Evolutionary conservation across 148 eudicot species (phyloP).

Genomic region (Diospyros kaki): DNA sequence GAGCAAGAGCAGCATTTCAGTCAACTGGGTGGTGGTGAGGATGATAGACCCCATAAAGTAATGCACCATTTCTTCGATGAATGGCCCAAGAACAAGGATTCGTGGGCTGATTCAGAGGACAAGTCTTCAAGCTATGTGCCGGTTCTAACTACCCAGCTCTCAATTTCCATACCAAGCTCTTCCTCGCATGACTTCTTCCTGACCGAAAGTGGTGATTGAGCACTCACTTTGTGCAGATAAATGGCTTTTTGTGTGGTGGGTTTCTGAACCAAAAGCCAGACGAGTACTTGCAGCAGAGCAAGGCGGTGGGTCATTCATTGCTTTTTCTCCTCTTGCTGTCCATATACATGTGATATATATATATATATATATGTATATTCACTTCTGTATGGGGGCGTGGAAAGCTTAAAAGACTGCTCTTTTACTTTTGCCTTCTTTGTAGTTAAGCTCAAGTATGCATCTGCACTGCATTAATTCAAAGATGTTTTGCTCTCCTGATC

Average conservation of each 20-base stretch:
- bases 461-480: background rate
- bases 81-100: conserved; percentile 36
- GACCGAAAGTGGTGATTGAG: conserved; percentile 28
- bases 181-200: conserved; percentile 38
- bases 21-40: conserved; percentile 14
- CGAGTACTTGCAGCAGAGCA: conserved; percentile 12
- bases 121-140: conserved; percentile 16
- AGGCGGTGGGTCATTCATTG: conserved; percentile 33
- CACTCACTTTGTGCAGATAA: conserved; percentile 30
- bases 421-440: background rate
- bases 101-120: conserved; percentile 25
- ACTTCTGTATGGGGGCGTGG: background rate
- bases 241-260: conserved; percentile 30
- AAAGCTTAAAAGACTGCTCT: background rate
- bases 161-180: conserved; percentile 40
- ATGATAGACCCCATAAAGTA: conserved; percentile 36
- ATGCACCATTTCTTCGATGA: conserved; percentile 60
- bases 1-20: conserved; percentile 15
- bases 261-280: conserved; percentile 38
- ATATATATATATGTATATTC: background rate
- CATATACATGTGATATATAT: too few relatives aligned
- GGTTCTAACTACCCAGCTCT: conserved; percentile 37
- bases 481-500: background rate
- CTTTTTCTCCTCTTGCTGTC: conserved; percentile 5
- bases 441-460: background rate